Evolutionary conservation across 352 stramenopile genomes (phyloP), one percentile per base, ranked within the genome.

Genomic region (Phytophthora tubulina): DNA sequence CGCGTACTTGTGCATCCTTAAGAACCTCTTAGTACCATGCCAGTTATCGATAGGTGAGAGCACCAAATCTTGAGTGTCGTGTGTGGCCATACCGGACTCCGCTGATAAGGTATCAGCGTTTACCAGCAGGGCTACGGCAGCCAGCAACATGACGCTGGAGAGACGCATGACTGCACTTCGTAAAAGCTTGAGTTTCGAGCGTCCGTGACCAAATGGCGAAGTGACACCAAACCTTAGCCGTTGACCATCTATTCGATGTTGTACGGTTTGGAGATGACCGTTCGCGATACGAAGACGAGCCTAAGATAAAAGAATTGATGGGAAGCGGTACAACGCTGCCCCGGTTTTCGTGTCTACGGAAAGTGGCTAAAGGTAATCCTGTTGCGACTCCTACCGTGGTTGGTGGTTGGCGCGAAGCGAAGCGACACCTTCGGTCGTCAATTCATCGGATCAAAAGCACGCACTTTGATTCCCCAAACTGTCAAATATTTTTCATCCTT

Each of bases 281-380:
- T 52, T 52, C 21, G 27, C 30, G 46, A 36, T 6, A 35, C 46
- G 17, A 52, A 38, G 32, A 38, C 27, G 31, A 54, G 46, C 21
- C 46, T 39, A 13, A 13, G 48, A 54, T 54, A 39, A 54, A 39
- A 14, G 4, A 54, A 35, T 39, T 54, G 48, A 54, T 54, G 48
- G 48, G 27, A 30, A 48, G 41, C 41, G 35, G 13, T 48, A 27
- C 21, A 27, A 27, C 41, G 4, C 21, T n/a, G 14, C 15, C 15
- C 21, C 10, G 21, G 6, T 53, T 36, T 35, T n/a, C 48, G n/a
- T 17, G 3, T 15, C 39, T 17, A 17, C 39, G 14, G 11, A 27
- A 13, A 46, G 39, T 27, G 39, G 14, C 44, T 51, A 33, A 3
- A 7, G 35, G 35, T 39, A 39, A 39, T 39, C 35, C 11, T 39